A percentile compares a stretch with the other conserved stretches of the same genome.
Evolutionary conservation across 257 asterid species (phyloP).

Genomic region (Ocimum tenuiflorum): DNA sequence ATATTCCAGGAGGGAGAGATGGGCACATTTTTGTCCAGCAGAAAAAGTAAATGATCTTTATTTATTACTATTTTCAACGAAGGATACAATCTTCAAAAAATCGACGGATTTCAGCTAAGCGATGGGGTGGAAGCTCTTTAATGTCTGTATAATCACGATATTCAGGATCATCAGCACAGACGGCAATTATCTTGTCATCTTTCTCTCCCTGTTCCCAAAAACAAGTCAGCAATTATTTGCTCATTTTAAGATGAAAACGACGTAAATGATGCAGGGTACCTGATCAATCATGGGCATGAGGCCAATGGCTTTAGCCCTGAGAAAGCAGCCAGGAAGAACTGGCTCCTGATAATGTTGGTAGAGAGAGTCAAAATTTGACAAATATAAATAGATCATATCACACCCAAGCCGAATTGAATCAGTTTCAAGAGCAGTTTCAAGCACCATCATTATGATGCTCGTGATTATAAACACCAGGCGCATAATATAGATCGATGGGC

Average conservation of each 20-base stretch:
- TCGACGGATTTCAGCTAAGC: slow-evolving; percentile 87
- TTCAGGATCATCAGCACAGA: slow-evolving; percentile 93
- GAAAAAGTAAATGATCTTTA: not conserved
- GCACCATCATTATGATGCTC: not conserved
- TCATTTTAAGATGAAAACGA: not conserved
- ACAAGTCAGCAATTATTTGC: slow-evolving; percentile 4
- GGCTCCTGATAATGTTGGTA: slow-evolving; percentile 55
- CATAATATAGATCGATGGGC: not conserved
- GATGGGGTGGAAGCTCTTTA: slow-evolving; percentile 86
- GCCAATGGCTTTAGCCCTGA: slow-evolving; percentile 91
- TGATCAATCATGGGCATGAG: slow-evolving; percentile 98
- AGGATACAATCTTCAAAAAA: slow-evolving; percentile 95
- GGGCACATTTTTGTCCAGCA: not conserved
- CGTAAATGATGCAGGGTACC: slow-evolving; percentile 31
- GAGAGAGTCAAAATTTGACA: too few relatives aligned
- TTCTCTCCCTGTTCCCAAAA: slow-evolving; percentile 61
- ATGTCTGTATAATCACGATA: slow-evolving; percentile 66
- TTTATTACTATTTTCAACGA: not conserved
- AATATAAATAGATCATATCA: not conserved
- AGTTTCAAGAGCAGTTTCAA: not conserved
- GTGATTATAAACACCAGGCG: not conserved
- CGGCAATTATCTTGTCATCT: slow-evolving; percentile 96
- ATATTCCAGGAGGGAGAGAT: not conserved
- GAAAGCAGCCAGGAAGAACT: slow-evolving; percentile 91
- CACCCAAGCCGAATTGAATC: not conserved